A percentile compares a stretch with the other conserved stretches of the same genome.
phyloP scores from a whole-genome alignment of 257 asterid genomes.

The Jasminum sambac region DNA sequence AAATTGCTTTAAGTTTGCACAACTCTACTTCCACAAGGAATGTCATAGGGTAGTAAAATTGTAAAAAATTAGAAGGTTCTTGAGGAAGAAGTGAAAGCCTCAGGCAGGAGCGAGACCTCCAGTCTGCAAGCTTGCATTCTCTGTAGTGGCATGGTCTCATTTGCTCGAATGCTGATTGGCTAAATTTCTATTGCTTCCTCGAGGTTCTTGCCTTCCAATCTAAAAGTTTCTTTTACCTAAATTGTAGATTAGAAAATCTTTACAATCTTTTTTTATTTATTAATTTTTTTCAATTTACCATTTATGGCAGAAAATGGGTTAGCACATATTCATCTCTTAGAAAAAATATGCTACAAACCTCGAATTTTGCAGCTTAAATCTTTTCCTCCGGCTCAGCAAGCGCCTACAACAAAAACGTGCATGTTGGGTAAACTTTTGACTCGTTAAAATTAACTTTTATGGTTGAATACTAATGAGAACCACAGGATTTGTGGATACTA shows the following conservation, averaged over 20 bases:
- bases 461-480: no score
- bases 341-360: constrained; percentile 52
- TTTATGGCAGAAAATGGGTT: neutral
- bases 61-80: no score
- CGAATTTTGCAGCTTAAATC: constrained; percentile 76
- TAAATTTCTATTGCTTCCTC: constrained; percentile 39
- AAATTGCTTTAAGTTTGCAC: no score
- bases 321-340: no score
- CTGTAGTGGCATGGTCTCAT: no score
- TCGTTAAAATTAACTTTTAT: no score
- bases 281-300: neutral
- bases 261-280: constrained; percentile 6
- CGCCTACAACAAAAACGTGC: constrained; percentile 52
- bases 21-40: no score
- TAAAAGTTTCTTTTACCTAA: constrained; percentile 77
- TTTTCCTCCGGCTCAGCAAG: constrained; percentile 76
- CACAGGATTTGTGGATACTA: no score
- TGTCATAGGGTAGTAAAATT: no score
- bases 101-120: no score
- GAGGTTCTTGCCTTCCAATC: constrained; percentile 64
- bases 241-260: constrained; percentile 21
- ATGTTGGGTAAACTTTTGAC: neutral
- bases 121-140: no score
- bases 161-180: constrained; percentile 30
- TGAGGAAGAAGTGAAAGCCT: no score